Percentiles rank a stretch among this genome's conserved stretches.
Evolutionary conservation across 352 stramenopile genomes (phyloP).

Genomic region (Phytophthora syringae): DNA sequence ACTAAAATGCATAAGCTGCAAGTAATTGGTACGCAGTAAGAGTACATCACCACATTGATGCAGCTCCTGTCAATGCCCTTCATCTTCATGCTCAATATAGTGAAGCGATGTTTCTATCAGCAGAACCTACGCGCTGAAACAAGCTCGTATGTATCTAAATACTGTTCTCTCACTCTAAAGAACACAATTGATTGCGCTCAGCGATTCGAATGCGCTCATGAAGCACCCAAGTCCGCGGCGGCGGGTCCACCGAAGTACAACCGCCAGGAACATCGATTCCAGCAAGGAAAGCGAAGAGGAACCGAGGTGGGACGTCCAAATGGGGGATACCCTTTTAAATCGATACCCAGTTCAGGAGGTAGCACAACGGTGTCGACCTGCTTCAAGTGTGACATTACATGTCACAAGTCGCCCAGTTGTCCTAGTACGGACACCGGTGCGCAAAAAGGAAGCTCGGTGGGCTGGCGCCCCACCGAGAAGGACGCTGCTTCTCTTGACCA

Average conservation of each 20-base stretch:
- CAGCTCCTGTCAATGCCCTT: neutral
- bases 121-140: conserved; percentile 3
- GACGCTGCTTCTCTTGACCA: conserved; percentile 6
- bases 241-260: neutral
- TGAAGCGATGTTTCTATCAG: conserved; percentile 15
- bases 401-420: conserved; percentile 4
- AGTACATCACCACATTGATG: neutral
- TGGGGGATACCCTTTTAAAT: neutral
- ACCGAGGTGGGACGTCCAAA: neutral
- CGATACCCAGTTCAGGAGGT: neutral
- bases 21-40: neutral
- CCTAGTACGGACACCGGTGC: neutral
- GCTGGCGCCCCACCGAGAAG: conserved; percentile 8
- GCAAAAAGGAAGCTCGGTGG: conserved; percentile 5
- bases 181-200: conserved; percentile 10
- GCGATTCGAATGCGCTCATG: neutral
- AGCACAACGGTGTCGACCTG: neutral
- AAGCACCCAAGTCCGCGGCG: neutral
- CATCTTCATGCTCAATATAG: neutral
- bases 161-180: neutral
- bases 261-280: neutral
- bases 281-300: neutral
- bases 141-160: conserved; percentile 3
- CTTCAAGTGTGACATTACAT: conserved; percentile 7
- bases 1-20: conserved; percentile 1